phyloP scores from a whole-genome alignment of 345 rosid species.

The Cochlearia excelsa region DNA sequence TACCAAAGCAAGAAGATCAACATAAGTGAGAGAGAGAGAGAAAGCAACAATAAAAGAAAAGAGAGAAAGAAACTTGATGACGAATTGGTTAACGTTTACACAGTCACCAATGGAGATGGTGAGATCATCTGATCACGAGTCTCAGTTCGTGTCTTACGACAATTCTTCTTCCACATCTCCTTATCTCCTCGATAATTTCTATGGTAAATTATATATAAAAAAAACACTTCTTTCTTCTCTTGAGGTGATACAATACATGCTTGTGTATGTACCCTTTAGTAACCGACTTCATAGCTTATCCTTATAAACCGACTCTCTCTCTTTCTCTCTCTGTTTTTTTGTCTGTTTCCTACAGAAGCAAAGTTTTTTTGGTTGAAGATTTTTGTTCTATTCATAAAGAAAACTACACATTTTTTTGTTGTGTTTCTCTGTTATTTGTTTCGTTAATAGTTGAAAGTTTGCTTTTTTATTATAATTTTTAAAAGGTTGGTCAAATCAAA shows the following conservation, averaged over 20 bases:
- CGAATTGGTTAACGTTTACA: conserved; percentile 92
- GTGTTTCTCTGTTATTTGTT: no score
- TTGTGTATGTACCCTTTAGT: not conserved
- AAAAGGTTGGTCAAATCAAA: conserved; percentile 61
- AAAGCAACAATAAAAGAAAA: not conserved
- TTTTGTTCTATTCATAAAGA: not conserved
- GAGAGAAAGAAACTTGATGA: conserved; percentile 56
- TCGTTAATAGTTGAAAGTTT: no score
- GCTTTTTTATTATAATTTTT: not conserved
- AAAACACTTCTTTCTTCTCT: not conserved
- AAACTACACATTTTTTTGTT: conserved; percentile 4
- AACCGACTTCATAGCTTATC: conserved; percentile 21
- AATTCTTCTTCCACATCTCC: conserved; percentile 57
- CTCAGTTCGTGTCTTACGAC: conserved; percentile 62
- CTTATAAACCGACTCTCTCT: no score
- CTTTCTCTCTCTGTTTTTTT: conserved; percentile 21
- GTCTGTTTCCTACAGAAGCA: conserved; percentile 32
- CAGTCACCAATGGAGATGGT: conserved; percentile 91
- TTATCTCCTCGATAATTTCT: conserved; percentile 78
- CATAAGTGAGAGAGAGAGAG: not conserved
- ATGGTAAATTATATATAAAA: conserved; percentile 40
- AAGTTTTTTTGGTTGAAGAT: not conserved
- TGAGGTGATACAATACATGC: not conserved
- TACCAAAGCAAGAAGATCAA: not conserved
- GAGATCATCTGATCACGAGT: conserved; percentile 59